A percentile compares a stretch with the other conserved stretches of the same genome.
Evolutionary conservation across 2,329 filamentous ascomycete genomes (phyloP).

Genomic region (Simplicillium sp.): DNA sequence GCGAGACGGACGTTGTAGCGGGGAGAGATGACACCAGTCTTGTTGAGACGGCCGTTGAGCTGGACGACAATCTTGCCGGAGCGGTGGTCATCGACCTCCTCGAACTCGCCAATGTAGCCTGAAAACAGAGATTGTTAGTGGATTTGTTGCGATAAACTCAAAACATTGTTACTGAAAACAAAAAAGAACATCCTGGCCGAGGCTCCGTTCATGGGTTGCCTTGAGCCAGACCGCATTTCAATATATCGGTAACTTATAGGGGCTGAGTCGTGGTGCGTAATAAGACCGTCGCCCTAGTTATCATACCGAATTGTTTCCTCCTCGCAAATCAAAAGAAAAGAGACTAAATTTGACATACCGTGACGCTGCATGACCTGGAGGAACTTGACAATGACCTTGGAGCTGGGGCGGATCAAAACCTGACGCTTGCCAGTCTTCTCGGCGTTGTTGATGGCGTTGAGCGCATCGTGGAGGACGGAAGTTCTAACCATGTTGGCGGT

Average conservation of each 20-base stretch:
- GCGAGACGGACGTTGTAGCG: slow-evolving; percentile 98
- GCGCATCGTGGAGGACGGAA: slow-evolving; percentile 98
- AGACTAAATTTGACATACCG: slow-evolving; percentile 56
- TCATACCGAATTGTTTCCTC: slow-evolving; percentile 71
- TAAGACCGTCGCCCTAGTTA: slow-evolving; percentile 97
- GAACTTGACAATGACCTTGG: slow-evolving; percentile 99
- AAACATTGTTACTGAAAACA: slow-evolving; percentile 44
- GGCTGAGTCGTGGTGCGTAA: slow-evolving; percentile 73
- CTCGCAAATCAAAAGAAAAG: not conserved
- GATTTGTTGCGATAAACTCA: slow-evolving; percentile 86
- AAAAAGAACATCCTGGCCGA: slow-evolving; percentile 23
- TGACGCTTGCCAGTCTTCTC: slow-evolving; percentile 99
- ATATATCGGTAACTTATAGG: slow-evolving; percentile 99
- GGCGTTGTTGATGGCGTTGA: slow-evolving; percentile 99
- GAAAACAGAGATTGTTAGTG: slow-evolving; percentile 38
- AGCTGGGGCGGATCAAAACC: slow-evolving; percentile 93
- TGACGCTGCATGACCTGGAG: slow-evolving; percentile 98
- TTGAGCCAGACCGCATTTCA: slow-evolving; percentile 26
- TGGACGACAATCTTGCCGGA: slow-evolving; percentile 99
- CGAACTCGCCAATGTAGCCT: slow-evolving; percentile 99
- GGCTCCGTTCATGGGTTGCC: slow-evolving; percentile 1
- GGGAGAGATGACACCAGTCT: slow-evolving; percentile 98
- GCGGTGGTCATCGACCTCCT: slow-evolving; percentile 99
- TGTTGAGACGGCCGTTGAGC: slow-evolving; percentile 98
- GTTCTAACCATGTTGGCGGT: slow-evolving; percentile 96